phyloP scores from a whole-genome alignment of 495 filamentous ascomycete species.

The Penicillium coffeae region DNA sequence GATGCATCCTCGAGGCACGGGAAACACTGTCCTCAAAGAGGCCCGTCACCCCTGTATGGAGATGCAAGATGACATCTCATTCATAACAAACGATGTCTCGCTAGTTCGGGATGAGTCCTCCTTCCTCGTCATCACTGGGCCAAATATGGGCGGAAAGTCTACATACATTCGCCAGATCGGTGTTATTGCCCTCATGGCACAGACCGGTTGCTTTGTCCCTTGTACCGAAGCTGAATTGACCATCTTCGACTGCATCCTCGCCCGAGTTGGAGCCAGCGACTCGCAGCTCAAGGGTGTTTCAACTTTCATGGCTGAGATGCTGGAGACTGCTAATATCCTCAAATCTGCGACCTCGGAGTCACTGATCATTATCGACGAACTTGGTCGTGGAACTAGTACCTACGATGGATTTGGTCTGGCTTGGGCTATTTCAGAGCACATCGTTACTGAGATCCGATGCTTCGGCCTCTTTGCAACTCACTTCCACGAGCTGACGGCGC shows the following conservation, averaged over 20 bases:
- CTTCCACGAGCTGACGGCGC: conserved; percentile 94
- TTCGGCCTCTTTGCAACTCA: conserved; percentile 96
- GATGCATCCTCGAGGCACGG: conserved; percentile 85
- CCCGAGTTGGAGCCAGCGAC: conserved; percentile 91
- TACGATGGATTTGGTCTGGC: conserved; percentile 98
- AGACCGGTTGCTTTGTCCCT: conserved; percentile 95
- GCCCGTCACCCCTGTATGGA: conserved; percentile 98
- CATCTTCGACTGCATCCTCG: conserved; percentile 97
- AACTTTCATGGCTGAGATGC: conserved; percentile 99
- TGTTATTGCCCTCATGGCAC: conserved; percentile 96
- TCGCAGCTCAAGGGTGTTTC: conserved; percentile 96
- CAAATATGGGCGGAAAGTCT: conserved; percentile 98
- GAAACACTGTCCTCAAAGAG: conserved; percentile 87
- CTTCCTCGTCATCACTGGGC: conserved; percentile 96
- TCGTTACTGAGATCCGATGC: conserved; percentile 89
- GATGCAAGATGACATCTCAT: conserved; percentile 96
- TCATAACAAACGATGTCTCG: conserved; percentile 96
- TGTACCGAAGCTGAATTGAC: conserved; percentile 86
- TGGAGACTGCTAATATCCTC: conserved; percentile 97
- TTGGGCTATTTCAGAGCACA: conserved; percentile 98
- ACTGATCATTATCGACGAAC: conserved; percentile 96
- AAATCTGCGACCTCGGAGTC: conserved; percentile 93
- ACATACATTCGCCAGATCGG: conserved; percentile 98
- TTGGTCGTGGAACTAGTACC: conserved; percentile 95
- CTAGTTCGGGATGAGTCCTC: conserved; percentile 76